Conservation (phyloP, 805 yeast species). For the Candida piceae region DNA sequence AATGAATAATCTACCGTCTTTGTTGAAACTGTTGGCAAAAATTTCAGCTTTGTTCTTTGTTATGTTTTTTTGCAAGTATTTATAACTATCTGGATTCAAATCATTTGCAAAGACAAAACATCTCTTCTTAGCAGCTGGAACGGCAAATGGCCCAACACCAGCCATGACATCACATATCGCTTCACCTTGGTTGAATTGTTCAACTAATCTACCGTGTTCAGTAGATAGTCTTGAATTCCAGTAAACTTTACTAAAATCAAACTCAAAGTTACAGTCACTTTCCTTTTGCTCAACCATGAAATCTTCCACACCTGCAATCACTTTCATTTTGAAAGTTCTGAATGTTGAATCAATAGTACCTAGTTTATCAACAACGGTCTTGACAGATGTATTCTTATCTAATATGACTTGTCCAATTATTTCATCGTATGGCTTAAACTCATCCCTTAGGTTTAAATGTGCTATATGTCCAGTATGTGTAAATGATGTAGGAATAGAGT, state of each 20-base stretch:
- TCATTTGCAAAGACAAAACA: slow-evolving; percentile 88
- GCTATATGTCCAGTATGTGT: slow-evolving; percentile 95
- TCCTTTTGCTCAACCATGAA: slow-evolving; percentile 82
- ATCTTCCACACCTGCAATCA: slow-evolving; percentile 79
- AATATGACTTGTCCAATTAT: slow-evolving; percentile 86
- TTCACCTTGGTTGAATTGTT: slow-evolving; percentile 52
- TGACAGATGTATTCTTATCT: slow-evolving; percentile 77
- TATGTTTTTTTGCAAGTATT: slow-evolving; percentile 64
- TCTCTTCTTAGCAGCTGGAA: slow-evolving; percentile 87
- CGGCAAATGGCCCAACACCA: slow-evolving; percentile 97
- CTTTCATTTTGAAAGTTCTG: slow-evolving; percentile 91
- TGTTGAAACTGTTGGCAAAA: slow-evolving; percentile 59
- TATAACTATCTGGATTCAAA: slow-evolving; percentile 80
- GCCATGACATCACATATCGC: slow-evolving; percentile 95
- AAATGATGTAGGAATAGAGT: slow-evolving; percentile 84
- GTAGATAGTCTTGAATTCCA: slow-evolving; percentile 96
- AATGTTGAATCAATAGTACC: slow-evolving; percentile 83
- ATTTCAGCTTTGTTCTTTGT: slow-evolving; percentile 52
- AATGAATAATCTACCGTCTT: slow-evolving; percentile 84
- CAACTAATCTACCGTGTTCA: slow-evolving; percentile 82
- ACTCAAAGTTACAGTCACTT: slow-evolving; percentile 76
- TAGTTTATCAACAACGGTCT: slow-evolving; percentile 88
- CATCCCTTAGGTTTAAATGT: slow-evolving; percentile 79
- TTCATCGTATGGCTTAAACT: slow-evolving; percentile 73
- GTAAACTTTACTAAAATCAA: slow-evolving; percentile 90